Evolutionary conservation across 441 rosid genomes (phyloP).

Genomic region (Croton laevigatus): DNA sequence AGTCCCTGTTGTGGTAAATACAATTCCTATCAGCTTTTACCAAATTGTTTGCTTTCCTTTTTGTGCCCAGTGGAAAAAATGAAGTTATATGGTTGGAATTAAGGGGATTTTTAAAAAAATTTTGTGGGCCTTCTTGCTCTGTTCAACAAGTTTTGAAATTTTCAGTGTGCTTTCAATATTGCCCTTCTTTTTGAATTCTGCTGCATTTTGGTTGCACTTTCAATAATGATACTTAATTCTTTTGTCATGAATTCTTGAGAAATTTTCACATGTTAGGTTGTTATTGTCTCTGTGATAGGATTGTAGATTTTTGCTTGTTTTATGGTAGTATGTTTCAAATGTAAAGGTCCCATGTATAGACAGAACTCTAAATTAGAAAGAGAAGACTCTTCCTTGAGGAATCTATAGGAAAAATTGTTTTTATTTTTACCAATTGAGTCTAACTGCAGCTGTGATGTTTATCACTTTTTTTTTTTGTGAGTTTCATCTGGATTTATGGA

Average conservation of each 20-base stretch:
- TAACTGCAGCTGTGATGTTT: background rate
- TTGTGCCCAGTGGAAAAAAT: background rate
- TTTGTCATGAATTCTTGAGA: background rate
- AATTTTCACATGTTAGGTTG: background rate
- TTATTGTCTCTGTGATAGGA: background rate
- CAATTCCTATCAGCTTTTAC: background rate
- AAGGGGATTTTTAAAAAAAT: background rate
- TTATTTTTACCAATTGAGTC: background rate
- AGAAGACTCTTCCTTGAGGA: background rate
- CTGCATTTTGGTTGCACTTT: background rate
- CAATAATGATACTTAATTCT: slow-evolving; percentile 1
- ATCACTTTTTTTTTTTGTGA: background rate
- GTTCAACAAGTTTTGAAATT: background rate
- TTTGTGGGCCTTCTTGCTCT: background rate
- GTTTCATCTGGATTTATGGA: background rate
- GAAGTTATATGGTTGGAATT: background rate
- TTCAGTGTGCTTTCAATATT: background rate
- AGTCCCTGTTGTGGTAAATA: background rate
- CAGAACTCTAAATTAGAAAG: too few relatives aligned
- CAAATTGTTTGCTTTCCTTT: background rate
- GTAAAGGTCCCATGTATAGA: background rate
- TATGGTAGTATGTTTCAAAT: background rate
- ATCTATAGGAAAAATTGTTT: background rate
- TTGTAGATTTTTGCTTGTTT: background rate
- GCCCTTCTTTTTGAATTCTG: background rate